These are phyloP conservation scores for Entrophospora sp. DNA, from an alignment of 192 early-diverging fungal species.

Conservation along the genomic window DNA sequence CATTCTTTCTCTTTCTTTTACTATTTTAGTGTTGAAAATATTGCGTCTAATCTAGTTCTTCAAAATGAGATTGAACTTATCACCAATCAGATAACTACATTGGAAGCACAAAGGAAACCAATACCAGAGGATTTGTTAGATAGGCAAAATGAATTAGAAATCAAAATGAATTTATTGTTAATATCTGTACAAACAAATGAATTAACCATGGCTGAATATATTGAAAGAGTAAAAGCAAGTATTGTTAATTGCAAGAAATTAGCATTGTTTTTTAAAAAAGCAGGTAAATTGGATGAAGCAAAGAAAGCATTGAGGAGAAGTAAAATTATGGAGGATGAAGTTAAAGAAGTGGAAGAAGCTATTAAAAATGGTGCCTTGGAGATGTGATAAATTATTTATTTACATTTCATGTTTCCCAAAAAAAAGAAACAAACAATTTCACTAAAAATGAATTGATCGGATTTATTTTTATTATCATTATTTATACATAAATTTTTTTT, in stretches of 20 bases:
- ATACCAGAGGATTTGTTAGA: slow-evolving; percentile 56
- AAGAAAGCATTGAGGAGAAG: slow-evolving; percentile 52
- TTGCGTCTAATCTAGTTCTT: slow-evolving; percentile 68
- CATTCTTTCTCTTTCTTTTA: too few relatives aligned
- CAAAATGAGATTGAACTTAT: slow-evolving; percentile 53
- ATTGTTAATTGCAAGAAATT: slow-evolving; percentile 51
- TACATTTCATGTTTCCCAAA: neutral
- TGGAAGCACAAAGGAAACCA: slow-evolving; percentile 31
- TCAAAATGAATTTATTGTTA: slow-evolving; percentile 67
- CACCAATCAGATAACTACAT: slow-evolving; percentile 36
- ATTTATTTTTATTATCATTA: too few relatives aligned
- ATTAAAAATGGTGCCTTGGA: slow-evolving; percentile 33
- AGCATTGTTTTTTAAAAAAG: slow-evolving; percentile 60
- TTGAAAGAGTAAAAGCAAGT: slow-evolving; percentile 44
- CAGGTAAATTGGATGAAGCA: slow-evolving; percentile 55
- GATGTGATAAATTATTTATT: neutral
- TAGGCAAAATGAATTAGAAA: slow-evolving; percentile 53
- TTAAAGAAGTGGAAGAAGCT: slow-evolving; percentile 64
- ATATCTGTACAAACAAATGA: slow-evolving; percentile 61
- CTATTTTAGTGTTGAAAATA: slow-evolving; percentile 49
- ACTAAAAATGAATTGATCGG: too few relatives aligned
- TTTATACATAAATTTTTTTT: too few relatives aligned
- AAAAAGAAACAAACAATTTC: too few relatives aligned
- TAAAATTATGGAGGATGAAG: slow-evolving; percentile 71
- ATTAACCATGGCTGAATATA: slow-evolving; percentile 62